phyloP scores from a whole-genome alignment of 257 asterid genomes.

The Paraleonurus japonicus region DNA sequence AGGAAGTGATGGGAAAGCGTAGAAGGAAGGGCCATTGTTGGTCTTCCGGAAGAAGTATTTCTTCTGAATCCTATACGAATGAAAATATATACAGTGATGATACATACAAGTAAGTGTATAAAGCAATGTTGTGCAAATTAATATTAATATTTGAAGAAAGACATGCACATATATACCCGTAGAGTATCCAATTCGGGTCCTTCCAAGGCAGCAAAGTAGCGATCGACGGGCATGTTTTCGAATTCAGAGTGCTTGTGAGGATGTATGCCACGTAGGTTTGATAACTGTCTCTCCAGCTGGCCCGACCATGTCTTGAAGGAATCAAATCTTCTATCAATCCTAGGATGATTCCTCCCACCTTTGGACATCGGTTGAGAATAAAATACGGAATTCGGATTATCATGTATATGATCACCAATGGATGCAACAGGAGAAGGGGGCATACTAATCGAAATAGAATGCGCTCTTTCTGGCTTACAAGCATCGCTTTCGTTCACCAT shows the following conservation, averaged over 20 bases:
- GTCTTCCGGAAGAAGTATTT: conserved; percentile 68
- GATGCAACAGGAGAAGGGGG: conserved; percentile 52
- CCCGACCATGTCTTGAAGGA: conserved; percentile 89
- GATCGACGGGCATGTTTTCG: conserved; percentile 43
- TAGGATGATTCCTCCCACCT: conserved; percentile 25
- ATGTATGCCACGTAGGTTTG: conserved; percentile 46
- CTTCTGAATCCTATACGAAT: conserved; percentile 44
- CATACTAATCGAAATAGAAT: conserved; percentile 64
- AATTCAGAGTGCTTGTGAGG: conserved; percentile 33
- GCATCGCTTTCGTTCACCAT: conserved; percentile 17
- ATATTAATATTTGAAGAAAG: too few species aligned
- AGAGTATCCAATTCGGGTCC: conserved; percentile 84
- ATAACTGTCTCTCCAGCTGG: conserved; percentile 62
- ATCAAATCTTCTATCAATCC: conserved; percentile 56
- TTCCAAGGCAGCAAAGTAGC: conserved; percentile 85
- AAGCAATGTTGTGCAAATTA: too few species aligned
- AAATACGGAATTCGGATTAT: conserved; percentile 16
- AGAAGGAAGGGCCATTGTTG: conserved; percentile 87
- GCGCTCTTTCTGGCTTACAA: conserved; percentile 21
- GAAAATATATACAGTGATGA: too few species aligned
- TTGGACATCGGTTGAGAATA: conserved; percentile 66
- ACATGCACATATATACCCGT: too few species aligned
- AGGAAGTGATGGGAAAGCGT: conserved; percentile 70
- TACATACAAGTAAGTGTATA: too few species aligned
- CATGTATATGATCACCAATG: not conserved